Evolutionary conservation across 2,329 filamentous ascomycete species (phyloP).

Genomic region (Diaporthe australafricana): DNA sequence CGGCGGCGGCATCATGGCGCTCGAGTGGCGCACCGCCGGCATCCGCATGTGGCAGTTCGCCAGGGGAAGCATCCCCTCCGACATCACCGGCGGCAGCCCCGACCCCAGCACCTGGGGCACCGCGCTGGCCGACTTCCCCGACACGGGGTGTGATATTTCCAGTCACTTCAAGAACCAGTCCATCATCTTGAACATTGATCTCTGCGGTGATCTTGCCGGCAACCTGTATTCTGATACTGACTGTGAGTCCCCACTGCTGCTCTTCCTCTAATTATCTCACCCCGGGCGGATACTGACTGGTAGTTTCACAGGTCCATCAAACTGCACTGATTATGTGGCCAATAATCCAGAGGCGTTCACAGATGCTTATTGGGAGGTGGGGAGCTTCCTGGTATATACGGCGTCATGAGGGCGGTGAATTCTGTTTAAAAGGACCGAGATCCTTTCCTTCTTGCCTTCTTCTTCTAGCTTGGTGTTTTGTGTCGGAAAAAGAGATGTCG

Average conservation of each 20-base stretch:
- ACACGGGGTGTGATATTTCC: constrained; percentile 69
- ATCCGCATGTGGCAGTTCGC: constrained; percentile 74
- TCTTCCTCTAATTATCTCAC: not conserved
- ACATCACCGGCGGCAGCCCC: constrained; percentile 64
- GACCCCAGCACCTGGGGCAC: constrained; percentile 72
- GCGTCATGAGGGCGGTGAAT: constrained; percentile 40
- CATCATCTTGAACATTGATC: constrained; percentile 74
- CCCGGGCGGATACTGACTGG: not conserved
- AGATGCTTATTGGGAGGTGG: constrained; percentile 75
- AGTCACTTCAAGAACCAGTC: constrained; percentile 73
- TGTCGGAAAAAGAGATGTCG: not conserved
- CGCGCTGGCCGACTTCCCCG: constrained; percentile 74
- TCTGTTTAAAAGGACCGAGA: not conserved
- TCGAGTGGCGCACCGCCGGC: constrained; percentile 70
- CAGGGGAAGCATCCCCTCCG: constrained; percentile 58
- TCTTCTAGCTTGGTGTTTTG: constrained; percentile 20
- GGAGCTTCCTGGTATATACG: constrained; percentile 68
- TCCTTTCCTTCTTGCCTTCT: not conserved
- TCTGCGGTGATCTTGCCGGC: constrained; percentile 67
- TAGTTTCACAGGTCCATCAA: constrained; percentile 59
- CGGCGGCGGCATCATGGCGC: constrained; percentile 69
- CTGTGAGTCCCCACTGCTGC: constrained; percentile 47
- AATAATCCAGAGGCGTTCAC: constrained; percentile 66
- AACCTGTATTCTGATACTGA: constrained; percentile 57
- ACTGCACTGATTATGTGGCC: constrained; percentile 68